phyloP scores from a whole-genome alignment of 108 stramenopile species.

The Cyclostephanos tholiformis region DNA sequence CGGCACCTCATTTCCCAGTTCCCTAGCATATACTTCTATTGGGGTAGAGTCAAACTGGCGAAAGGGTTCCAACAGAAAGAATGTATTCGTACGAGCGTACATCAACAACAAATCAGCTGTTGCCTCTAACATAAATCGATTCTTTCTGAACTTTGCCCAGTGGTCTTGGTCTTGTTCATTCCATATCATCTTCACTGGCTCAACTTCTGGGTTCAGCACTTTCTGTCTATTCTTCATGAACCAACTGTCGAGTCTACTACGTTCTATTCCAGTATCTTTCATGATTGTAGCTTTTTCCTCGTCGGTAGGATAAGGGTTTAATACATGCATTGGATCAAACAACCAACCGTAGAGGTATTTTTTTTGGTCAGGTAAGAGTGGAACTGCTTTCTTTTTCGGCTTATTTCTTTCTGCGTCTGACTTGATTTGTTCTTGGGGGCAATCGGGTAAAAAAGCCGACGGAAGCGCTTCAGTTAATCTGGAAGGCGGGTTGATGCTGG shows the following conservation, averaged over 20 bases:
- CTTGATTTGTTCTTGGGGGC: not conserved
- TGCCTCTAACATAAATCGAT: slow-evolving; percentile 76
- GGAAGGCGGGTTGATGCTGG: not conserved
- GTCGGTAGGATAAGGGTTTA: slow-evolving; percentile 47
- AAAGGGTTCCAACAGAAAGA: slow-evolving; percentile 78
- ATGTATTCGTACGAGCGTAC: slow-evolving; percentile 78
- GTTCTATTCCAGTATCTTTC: slow-evolving; percentile 36
- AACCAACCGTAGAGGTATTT: slow-evolving; percentile 46
- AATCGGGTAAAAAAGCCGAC: not conserved
- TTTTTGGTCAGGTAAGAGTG: slow-evolving; percentile 26
- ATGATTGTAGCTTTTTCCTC: slow-evolving; percentile 41
- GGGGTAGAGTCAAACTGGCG: slow-evolving; percentile 71
- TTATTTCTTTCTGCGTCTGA: slow-evolving; percentile 11
- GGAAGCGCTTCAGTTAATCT: not conserved
- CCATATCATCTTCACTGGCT: slow-evolving; percentile 38
- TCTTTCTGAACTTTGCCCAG: slow-evolving; percentile 42
- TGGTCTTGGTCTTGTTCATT: slow-evolving; percentile 23
- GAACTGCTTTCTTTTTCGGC: slow-evolving; percentile 32
- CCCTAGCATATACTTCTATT: slow-evolving; percentile 87
- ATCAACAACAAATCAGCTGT: slow-evolving; percentile 85
- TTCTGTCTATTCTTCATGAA: slow-evolving; percentile 32
- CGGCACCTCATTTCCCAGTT: slow-evolving; percentile 84
- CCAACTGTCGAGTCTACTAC: slow-evolving; percentile 39
- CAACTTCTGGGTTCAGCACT: slow-evolving; percentile 24
- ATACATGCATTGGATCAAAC: slow-evolving; percentile 37